A percentile compares a stretch with the other conserved stretches of the same genome.
Evolutionary conservation across 495 filamentous ascomycete species (phyloP).

Genomic region (Acidiella bohemica): DNA sequence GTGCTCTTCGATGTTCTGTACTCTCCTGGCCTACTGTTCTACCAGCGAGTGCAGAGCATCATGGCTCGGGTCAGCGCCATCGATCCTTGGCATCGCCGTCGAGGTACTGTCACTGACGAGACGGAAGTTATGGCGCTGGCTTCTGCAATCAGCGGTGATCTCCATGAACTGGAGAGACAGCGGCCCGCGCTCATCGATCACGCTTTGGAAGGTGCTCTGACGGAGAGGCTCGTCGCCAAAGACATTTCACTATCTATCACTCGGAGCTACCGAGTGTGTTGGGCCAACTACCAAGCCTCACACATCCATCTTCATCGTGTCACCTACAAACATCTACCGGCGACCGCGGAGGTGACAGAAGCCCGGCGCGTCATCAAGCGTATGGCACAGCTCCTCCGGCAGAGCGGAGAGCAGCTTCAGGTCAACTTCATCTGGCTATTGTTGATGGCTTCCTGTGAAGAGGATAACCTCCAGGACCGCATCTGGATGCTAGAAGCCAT

Average conservation of each 20-base stretch:
- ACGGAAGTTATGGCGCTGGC: conserved; percentile 25
- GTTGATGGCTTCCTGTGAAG: conserved; percentile 34
- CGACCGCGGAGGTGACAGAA: conserved; percentile 26
- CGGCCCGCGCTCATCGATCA: conserved; percentile 33
- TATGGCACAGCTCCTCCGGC: conserved; percentile 25
- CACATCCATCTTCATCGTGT: conserved; percentile 35
- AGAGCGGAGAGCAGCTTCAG: conserved; percentile 25
- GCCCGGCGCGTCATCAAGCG: conserved; percentile 28
- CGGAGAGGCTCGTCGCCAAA: conserved; percentile 28
- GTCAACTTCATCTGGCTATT: conserved; percentile 34
- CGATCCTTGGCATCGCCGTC: conserved; percentile 28
- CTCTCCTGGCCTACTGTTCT: conserved; percentile 28
- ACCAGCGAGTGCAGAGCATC: conserved; percentile 29
- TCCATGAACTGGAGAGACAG: conserved; percentile 28
- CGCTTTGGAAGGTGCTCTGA: conserved; percentile 30
- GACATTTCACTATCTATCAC: conserved; percentile 30
- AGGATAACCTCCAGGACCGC: conserved; percentile 28
- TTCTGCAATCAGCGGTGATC: conserved; percentile 25
- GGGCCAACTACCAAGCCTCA: conserved; percentile 32
- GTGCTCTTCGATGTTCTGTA: conserved; percentile 26
- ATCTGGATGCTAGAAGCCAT: conserved; percentile 31
- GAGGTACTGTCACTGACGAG: conserved; percentile 30
- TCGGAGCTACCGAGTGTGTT: conserved; percentile 30
- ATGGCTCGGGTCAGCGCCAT: conserved; percentile 28
- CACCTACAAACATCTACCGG: conserved; percentile 31